These are phyloP conservation scores for Parietichytrium sp. DNA, from an alignment of 108 stramenopile species.

Conservation along the genomic window DNA sequence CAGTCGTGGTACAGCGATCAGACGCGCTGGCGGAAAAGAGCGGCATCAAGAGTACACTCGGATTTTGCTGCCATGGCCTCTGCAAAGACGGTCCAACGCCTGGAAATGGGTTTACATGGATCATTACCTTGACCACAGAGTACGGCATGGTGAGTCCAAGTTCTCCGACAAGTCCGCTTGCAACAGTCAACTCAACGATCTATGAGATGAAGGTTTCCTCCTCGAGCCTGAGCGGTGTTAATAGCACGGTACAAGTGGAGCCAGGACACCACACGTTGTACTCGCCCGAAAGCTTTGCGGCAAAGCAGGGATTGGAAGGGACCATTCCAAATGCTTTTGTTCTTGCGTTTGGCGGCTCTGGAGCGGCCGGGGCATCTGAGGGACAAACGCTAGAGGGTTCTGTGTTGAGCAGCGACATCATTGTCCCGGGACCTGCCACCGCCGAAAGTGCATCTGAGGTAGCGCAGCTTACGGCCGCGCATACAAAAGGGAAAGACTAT, in stretches of 20 bases:
- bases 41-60: background rate
- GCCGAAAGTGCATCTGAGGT: conserved; percentile 41
- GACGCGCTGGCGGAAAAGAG: conserved; percentile 40
- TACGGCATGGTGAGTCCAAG: background rate
- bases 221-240: background rate
- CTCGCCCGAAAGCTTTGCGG: conserved; percentile 11
- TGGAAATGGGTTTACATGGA: conserved; percentile 26
- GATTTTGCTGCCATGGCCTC: background rate
- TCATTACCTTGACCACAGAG: background rate
- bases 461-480: conserved; percentile 16
- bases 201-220: background rate
- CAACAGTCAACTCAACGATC: background rate
- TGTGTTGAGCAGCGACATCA: too few relatives aligned
- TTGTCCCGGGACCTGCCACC: too few relatives aligned
- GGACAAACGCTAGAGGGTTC: too few relatives aligned
- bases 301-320: too few relatives aligned
- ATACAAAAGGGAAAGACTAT: conserved; percentile 22
- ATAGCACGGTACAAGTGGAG: background rate
- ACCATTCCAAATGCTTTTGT: too few relatives aligned
- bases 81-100: conserved; percentile 3
- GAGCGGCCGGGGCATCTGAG: too few relatives aligned
- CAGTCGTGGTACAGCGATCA: conserved; percentile 14
- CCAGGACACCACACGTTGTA: background rate
- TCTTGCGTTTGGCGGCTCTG: too few relatives aligned
- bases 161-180: background rate